Evolutionary conservation across 306 rosid genomes (phyloP).

Genomic region (Ochetophila trinervis): DNA sequence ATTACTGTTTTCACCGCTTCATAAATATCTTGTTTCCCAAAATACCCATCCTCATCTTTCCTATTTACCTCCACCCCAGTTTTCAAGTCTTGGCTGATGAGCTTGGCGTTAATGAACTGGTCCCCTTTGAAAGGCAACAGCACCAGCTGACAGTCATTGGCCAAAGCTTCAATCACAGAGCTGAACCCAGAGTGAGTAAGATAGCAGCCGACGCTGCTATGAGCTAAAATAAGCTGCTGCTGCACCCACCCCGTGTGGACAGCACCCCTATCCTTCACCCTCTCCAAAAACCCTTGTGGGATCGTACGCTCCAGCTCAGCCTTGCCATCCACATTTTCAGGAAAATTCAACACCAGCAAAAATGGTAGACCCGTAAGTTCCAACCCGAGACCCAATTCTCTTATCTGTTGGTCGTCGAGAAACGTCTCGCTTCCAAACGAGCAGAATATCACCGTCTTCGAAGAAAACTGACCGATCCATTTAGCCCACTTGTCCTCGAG

Average conservation of each 20-base stretch:
- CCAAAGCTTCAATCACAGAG: conserved; percentile 46
- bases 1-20: conserved; percentile 33
- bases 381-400: conserved; percentile 40
- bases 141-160: conserved; percentile 43
- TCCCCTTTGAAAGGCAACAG: conserved; percentile 46
- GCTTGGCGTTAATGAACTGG: conserved; percentile 47
- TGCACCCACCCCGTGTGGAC: conserved; percentile 55
- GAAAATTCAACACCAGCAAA: conserved; percentile 41
- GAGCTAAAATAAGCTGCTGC: conserved; percentile 42
- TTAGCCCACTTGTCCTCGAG: conserved; percentile 33
- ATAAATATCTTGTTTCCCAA: conserved; percentile 34
- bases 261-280: conserved; percentile 38
- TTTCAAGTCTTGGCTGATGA: conserved; percentile 25
- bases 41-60: conserved; percentile 41
- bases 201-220: conserved; percentile 34
- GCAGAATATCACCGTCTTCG: conserved; percentile 34
- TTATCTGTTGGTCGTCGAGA: conserved; percentile 37
- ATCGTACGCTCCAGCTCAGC: conserved; percentile 31
- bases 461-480: conserved; percentile 35
- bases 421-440: conserved; percentile 61
- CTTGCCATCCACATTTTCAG: conserved; percentile 12
- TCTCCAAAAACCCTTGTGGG: conserved; percentile 37
- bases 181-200: conserved; percentile 48
- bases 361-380: conserved; percentile 45
- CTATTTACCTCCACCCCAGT: conserved; percentile 43